Evolutionary conservation across 2,329 filamentous ascomycete species (phyloP), one percentile per base, ranked within the genome.

Genomic region (Cytospora mali): DNA sequence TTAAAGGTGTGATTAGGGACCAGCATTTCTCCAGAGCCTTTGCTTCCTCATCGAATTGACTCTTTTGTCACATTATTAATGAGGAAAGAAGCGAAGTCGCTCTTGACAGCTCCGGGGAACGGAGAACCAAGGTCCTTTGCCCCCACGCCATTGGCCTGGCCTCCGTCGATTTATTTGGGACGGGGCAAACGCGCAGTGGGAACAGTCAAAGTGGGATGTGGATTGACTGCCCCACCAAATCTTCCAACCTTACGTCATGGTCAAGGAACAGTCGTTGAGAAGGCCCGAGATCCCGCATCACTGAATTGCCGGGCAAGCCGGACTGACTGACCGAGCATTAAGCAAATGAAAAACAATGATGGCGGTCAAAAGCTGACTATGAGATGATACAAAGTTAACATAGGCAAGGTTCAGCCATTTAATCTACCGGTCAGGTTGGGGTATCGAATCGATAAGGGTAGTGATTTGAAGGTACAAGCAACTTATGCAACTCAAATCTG

Each of bases 41-140:
- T 39, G 16, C 35, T 39, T 39, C n/a, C 42, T 46, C 42, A 46
- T 46, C 42, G 4, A 5, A 23, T 46, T n/a, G 39, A 46, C 27
- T 21, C 11, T 16, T 11, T 14, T 48, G 21, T 23, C 18, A 49
- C 50, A 60, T 60, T 60, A 60, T 54, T 54, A 60, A 60, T 60
- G 58, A 35, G 25, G 33, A 59, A 29, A 23, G 21, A 33, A 54
- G 58, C 58, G 58, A 60, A 39, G 48, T 60, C 58, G 58, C 50
- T 54, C n/a, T 49, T 35, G 7, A 29, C 21, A 49, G 58, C 58
- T 60, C 58, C 58, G 58, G 58, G 29, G 7, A 54, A 54, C 58
- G 58, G 58, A 60, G 58, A 21, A 21, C 27, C 25, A 42, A 46
- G 48, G 6, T 27, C 39, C 42, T 21, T 46, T n/a, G 23, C 42